Base-by-base conservation (phyloP, 176 grass and related monocot species). In the sorghum (Sorghum bicolor) region DNA sequence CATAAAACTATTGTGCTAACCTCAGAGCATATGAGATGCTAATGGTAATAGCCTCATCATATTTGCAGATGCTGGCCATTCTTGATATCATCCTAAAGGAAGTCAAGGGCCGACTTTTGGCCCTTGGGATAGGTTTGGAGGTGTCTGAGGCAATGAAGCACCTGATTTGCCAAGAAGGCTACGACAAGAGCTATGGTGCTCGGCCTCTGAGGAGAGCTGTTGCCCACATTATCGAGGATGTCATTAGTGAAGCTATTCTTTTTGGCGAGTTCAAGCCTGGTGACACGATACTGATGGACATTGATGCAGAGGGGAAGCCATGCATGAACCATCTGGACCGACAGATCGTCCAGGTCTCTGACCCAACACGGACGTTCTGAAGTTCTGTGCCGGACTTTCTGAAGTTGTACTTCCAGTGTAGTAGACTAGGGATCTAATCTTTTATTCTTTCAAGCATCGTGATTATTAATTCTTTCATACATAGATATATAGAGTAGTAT, bases 11-110 rank as follows among this genome's bases (percentile, higher is more conserved):
- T 9, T 83, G 5, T 33, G 50, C 15, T 85, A 48, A 78, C 32
- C 45, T 70, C 2, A 29, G 47, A 78, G 31, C 15, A 25, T 28
- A 86, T 53, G 29, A 64, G 72, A 65, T 48, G 24, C 55, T 84
- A 64, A 84, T 19, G 48, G 34, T 87, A 76, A 88, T 44, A 4
- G 25, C n/a, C 19, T 61, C 55, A 12, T 84, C 76, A 73, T 76
- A 38, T 70, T 64, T 88, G 70, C 89, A 99, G 97, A 94, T 99
- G 97, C 58, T 96, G 30, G 89, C 85, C 10, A 94, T 99, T 79
- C 86, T 99, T 26, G 89, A 92, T 80, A 92, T 99, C 80, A 96
- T 99, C 89, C 65, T 99, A 31, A 58, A 87, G 67, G 93, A 99
- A 86, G 89, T 99, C 78, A 96, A 99, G 83, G 83, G 86, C 25